Evolutionary conservation across 352 stramenopile genomes (phyloP), one percentile per base, ranked within the genome.

Genomic region (Globisporangium camurandrum): DNA sequence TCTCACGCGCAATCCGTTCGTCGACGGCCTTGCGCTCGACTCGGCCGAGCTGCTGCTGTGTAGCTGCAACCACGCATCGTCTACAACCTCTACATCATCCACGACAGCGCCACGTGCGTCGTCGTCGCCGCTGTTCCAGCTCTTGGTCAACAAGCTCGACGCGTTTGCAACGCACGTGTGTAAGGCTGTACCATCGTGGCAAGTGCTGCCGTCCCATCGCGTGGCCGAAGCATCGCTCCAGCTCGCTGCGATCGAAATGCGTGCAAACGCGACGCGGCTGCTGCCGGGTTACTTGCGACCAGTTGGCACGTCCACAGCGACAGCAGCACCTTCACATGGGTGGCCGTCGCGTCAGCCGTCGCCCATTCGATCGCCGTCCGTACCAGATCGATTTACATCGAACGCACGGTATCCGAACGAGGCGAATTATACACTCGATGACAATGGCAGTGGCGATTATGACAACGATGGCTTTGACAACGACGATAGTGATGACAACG

Each of bases 21-120:
- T 86, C 6, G 77, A 88, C 33, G 77, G 74, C 28, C 62, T 88
- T 6, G 62, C 77, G 1, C 56, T 88, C 11, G 74, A 86, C n/a
- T 71, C 74, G 23, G 85, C 70, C 19, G 77, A 88, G 59, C 54
- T 88, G 33, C 34, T 88, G 58, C 56, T 88, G 3, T 86, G 74
- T 22, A 74, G 72, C 1, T 88, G 77, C 39, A 69, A 86, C 31
- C 60, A 66, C 38, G 56, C 58, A 4, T 43, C 37, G 16, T 53
- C 61, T 3, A 26, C 56, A 0, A 66, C 62, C 6, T 44, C 53
- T 5, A 50, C 34, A 7, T 24, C 50, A 22, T 38, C 26, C 14
- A 64, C 34, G 24, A 27, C 5, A 17, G 22, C 28, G n/a, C 17
- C 45, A 28, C 23, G 45, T 19, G 58, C 51, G 0, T 61, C 62